Conservation (phyloP, 1,284 basidiomycete species). For the Phellopilus nigrolimitatus region DNA sequence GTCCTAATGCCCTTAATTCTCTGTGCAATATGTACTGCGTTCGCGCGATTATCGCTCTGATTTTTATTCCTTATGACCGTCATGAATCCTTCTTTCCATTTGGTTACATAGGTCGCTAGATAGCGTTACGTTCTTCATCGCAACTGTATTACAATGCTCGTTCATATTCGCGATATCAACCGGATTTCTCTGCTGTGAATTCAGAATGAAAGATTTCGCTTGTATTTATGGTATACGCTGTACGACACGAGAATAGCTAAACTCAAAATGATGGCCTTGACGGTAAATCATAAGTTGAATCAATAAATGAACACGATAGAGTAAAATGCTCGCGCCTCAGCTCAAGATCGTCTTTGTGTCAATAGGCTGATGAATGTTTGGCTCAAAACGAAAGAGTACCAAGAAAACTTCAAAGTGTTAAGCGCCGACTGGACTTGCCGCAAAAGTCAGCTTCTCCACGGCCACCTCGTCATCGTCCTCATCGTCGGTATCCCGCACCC, state of each 20-base stretch:
- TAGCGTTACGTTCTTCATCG: background rate
- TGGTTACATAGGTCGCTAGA: background rate
- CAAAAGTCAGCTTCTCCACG: slow-evolving; percentile 8
- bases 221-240: too few relatives aligned
- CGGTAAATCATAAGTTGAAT: background rate
- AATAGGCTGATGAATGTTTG: too few relatives aligned
- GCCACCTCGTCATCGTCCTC: slow-evolving; percentile 24
- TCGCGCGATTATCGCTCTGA: background rate
- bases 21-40: background rate
- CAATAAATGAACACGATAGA: background rate
- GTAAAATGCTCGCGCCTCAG: too few relatives aligned
- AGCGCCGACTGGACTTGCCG: background rate
- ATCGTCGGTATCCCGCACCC: slow-evolving; percentile 36
- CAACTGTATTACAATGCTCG: slow-evolving; percentile 10
- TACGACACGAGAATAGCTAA: too few relatives aligned
- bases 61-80: slow-evolving; percentile 10
- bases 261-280: too few relatives aligned
- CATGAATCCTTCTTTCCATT: slow-evolving; percentile 1
- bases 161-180: slow-evolving; percentile 6
- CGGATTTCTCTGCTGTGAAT: background rate
- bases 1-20: background rate
- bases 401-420: background rate
- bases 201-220: background rate
- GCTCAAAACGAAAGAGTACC: background rate
- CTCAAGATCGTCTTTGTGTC: too few relatives aligned